Percentiles rank a stretch among this genome's conserved stretches.
phyloP scores from a whole-genome alignment of 371 early-diverging fungal species.

The Circinella umbellata region DNA sequence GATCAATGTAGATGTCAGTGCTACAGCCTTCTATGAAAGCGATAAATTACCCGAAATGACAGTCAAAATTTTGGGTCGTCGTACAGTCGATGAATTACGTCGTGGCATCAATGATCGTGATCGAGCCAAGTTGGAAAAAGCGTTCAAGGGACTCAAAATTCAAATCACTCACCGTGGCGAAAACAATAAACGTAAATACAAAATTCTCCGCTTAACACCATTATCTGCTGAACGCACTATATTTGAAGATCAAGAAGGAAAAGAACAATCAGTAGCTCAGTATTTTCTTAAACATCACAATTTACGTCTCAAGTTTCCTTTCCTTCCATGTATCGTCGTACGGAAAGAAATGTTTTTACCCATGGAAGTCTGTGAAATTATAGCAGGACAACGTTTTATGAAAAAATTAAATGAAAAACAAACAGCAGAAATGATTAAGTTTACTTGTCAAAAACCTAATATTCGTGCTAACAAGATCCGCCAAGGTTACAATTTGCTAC shows the following conservation, averaged over 20 bases:
- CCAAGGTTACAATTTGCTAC: slow-evolving; percentile 53
- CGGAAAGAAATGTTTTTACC: slow-evolving; percentile 72
- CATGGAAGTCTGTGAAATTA: slow-evolving; percentile 89
- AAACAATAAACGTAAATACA: slow-evolving; percentile 67
- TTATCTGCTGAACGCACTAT: slow-evolving; percentile 69
- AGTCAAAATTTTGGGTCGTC: slow-evolving; percentile 68
- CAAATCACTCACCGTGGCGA: slow-evolving; percentile 79
- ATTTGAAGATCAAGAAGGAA: slow-evolving; percentile 65
- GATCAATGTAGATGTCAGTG: slow-evolving; percentile 90
- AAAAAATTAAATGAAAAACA: slow-evolving; percentile 85
- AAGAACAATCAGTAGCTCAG: slow-evolving; percentile 67
- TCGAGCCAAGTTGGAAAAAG: slow-evolving; percentile 69
- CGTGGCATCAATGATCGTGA: slow-evolving; percentile 66
- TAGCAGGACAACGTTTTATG: slow-evolving; percentile 82
- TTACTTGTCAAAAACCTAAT: slow-evolving; percentile 85
- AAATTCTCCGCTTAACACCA: slow-evolving; percentile 68
- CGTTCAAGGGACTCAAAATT: slow-evolving; percentile 74
- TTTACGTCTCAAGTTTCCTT: slow-evolving; percentile 71
- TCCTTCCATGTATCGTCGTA: slow-evolving; percentile 90
- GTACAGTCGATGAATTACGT: slow-evolving; percentile 70
- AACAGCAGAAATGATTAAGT: slow-evolving; percentile 95
- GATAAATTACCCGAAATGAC: slow-evolving; percentile 71
- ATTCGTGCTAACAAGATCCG: slow-evolving; percentile 70
- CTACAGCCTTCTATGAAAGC: slow-evolving; percentile 86
- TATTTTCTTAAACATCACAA: slow-evolving; percentile 84